Base-by-base conservation (phyloP, 805 yeast genomes). In the Vanderwaltozyma verrucispora region DNA sequence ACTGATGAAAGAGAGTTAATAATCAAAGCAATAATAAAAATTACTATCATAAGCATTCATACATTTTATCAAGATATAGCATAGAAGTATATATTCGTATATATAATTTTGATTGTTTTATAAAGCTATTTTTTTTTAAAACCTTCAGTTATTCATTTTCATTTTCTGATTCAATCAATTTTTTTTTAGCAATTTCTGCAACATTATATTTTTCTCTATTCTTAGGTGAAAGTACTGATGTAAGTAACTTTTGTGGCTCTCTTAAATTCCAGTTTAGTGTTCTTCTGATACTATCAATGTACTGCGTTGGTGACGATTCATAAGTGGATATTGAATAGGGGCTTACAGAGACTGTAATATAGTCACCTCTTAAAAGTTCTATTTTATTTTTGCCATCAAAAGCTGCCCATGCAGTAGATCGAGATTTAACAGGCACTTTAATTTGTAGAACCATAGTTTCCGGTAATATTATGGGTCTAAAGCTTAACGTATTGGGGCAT, bases 271-370 rank as follows among this genome's bases (percentile, higher is more conserved):
- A 89, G 54, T 88, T 85, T 54, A 89, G 63, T 25, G 92, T 79
- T 50, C 94, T 67, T 58, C 88, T 72, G 29, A 85, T 86, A 52
- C 87, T 72, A 55, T 87, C 95, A 58, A 89, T 69, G 63, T 82
- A 76, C 58, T 84, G 89, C 3, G 81, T 73, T 39, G 75, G 70
- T 12, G 81, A 74, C 1, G 82, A 71, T 44, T 77, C 72, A 5
- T 89, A 88, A 1, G 95, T 86, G 4, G 97, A 97, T 64, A 89
- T 87, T 15, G 95, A 94, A 62, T 74, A 88, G 16, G 86, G 83
- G 32, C 89, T 78, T 0, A 95, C 95, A 28, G 77, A 74, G 7
- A 92, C 72, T 0, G 86, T 75, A 18, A 89, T 81, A 50, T 84
- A 86, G 56, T 85, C 89, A 12, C 96, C 96, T 40, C 74, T 76